These are phyloP conservation scores for Setaria italica DNA, from an alignment of 202 grass and related monocot species.

Conservation along the genomic window DNA sequence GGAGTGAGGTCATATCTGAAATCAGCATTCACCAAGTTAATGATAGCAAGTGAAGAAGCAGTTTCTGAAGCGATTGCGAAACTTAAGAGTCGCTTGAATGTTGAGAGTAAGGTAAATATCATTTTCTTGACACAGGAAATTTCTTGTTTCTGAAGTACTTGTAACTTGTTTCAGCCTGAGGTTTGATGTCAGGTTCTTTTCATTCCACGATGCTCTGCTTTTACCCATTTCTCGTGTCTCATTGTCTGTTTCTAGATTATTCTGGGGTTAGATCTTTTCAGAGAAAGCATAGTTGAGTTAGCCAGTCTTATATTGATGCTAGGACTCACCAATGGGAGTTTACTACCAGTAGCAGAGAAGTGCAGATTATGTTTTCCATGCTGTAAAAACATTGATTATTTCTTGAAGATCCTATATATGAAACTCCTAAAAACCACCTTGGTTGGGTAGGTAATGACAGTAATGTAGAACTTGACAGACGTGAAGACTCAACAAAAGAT, in stretches of 20 bases:
- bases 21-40: constrained; percentile 85
- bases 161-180: neutral
- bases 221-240: neutral
- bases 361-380: neutral
- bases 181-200: constrained; percentile 18
- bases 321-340: neutral
- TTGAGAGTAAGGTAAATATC: constrained; percentile 77
- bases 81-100: constrained; percentile 68
- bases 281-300: constrained; percentile 11
- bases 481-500: neutral
- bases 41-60: constrained; percentile 67
- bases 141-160: constrained; percentile 28
- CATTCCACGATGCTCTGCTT: neutral
- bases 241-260: constrained; percentile 4
- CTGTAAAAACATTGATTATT: constrained; percentile 8
- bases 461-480: constrained; percentile 5
- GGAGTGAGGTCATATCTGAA: constrained; percentile 63
- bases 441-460: constrained; percentile 5
- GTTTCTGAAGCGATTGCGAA: constrained; percentile 69
- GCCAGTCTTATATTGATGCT: neutral
- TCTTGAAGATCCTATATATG: neutral
- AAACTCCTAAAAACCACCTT: neutral
- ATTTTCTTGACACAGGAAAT: neutral
- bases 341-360: neutral
- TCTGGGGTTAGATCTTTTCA: neutral